Evolutionary conservation across 495 filamentous ascomycete species (phyloP).

Genomic region (Podospora pseudoanserina): DNA sequence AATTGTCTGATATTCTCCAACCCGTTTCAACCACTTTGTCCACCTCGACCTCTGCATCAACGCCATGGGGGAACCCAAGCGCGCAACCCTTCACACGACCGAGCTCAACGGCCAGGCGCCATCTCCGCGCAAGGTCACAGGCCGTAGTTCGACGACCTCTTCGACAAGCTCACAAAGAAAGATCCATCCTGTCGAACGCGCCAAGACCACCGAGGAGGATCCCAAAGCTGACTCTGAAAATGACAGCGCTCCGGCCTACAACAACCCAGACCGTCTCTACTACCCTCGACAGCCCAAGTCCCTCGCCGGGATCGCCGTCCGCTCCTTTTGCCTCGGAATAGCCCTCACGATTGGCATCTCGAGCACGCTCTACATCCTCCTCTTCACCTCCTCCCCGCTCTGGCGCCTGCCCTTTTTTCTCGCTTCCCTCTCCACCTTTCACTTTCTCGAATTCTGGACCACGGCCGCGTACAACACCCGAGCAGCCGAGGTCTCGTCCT

Average conservation of each 20-base stretch:
- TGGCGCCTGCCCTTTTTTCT: conserved; percentile 87
- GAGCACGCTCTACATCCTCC: conserved; percentile 40
- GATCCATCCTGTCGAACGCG: background rate
- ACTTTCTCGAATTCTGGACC: conserved; percentile 92
- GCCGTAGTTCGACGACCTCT: conserved; percentile 49
- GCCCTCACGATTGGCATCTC: conserved; percentile 41
- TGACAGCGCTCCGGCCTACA: conserved; percentile 31
- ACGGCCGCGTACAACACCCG: conserved; percentile 80
- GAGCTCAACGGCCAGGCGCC: background rate
- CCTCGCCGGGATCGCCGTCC: conserved; percentile 74
- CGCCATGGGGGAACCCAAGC: background rate
- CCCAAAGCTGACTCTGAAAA: conserved; percentile 27
- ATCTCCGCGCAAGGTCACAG: conserved; percentile 2
- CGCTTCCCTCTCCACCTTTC: conserved; percentile 71
- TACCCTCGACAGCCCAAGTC: conserved; percentile 62
- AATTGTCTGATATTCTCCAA: conserved; percentile 2
- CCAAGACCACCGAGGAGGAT: background rate
- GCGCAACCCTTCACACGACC: background rate
- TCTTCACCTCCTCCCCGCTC: conserved; percentile 45
- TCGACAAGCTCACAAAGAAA: conserved; percentile 32
- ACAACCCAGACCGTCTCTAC: conserved; percentile 32
- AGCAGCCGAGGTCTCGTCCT: conserved; percentile 66
- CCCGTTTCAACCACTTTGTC: background rate
- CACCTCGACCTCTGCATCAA: background rate
- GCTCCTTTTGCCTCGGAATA: conserved; percentile 55